Evolutionary conservation across 2,329 filamentous ascomycete genomes (phyloP), one percentile per base, ranked within the genome.

Genomic region (Delphinella strobiligena): DNA sequence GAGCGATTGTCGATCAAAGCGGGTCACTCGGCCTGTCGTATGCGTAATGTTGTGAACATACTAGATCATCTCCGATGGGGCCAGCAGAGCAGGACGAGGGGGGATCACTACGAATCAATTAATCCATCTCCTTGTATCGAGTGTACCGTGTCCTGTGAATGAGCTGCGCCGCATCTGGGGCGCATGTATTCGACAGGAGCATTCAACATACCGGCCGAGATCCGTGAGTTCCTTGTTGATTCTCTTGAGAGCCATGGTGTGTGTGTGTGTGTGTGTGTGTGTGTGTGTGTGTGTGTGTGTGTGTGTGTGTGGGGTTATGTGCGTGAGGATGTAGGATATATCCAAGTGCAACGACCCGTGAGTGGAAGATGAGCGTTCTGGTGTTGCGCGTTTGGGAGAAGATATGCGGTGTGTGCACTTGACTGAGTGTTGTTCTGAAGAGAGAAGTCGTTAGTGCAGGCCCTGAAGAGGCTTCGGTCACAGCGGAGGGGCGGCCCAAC

Each of bases 71-170:
- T 64, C 88, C 88, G 59, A 93, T 81, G 53, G 91, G 91, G 51
- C 91, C 91, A 57, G 91, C 91, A 62, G 89, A 96, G 79, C 91
- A 98, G 54, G 89, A 96, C 44, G 91, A 96, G 60, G 91, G 91
- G 62, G 91, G 91, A 64, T 98, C 91, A 72, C 91, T 96, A 55
- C 48, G 43, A 22, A 22, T 38, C 34, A 42, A 58, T 66, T 54
- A 66, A 61, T 51, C 43, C 38, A 19, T 40, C 18, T 40, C 40
- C 31, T 37, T 30, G n/a, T 12, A 12, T 24, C n/a, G n/a, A n/a
- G n/a, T n/a, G n/a, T n/a, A n/a, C n/a, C n/a, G n/a, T n/a, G n/a
- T n/a, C n/a, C n/a, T n/a, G n/a, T n/a, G n/a, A n/a, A n/a, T n/a
- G n/a, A n/a, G n/a, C n/a, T n/a, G n/a, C n/a, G n/a, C n/a, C n/a